Evolutionary conservation across 2,329 filamentous ascomycete genomes (phyloP).

Genomic region (Exophiala spinifera): DNA sequence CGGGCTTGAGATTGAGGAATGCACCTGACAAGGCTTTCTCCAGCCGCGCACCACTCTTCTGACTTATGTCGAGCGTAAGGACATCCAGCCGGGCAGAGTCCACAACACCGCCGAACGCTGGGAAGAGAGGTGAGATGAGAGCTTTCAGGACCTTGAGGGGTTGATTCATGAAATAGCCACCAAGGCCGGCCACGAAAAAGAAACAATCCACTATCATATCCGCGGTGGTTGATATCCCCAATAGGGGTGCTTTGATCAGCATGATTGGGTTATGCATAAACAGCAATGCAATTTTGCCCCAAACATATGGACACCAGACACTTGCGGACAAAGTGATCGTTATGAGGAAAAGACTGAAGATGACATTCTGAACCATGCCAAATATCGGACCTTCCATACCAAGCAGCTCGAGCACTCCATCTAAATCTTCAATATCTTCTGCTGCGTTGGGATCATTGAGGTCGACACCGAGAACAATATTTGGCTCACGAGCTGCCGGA

Average conservation of each 20-base stretch:
- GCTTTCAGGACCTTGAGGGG: constrained; percentile 32
- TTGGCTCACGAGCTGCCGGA: constrained; percentile 57
- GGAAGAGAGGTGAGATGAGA: constrained; percentile 25
- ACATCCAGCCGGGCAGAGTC: constrained; percentile 18
- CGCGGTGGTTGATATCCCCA: constrained; percentile 68
- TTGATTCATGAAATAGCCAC: constrained; percentile 52
- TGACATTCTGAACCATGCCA: constrained; percentile 86
- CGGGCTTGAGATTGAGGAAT: constrained; percentile 42
- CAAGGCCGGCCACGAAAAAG: constrained; percentile 24
- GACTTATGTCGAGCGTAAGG: constrained; percentile 21
- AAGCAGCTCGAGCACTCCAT: constrained; percentile 92
- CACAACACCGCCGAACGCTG: constrained; percentile 14
- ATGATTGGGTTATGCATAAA: constrained; percentile 73
- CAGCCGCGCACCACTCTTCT: constrained; percentile 25
- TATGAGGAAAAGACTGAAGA: constrained; percentile 90
- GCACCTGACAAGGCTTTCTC: constrained; percentile 25
- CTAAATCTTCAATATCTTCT: constrained; percentile 83
- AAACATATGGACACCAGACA: constrained; percentile 87
- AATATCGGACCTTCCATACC: constrained; percentile 92
- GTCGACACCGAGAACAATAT: constrained; percentile 67
- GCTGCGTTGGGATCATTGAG: constrained; percentile 55
- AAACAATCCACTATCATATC: constrained; percentile 72
- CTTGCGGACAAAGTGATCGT: constrained; percentile 80
- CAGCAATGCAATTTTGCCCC: constrained; percentile 79
- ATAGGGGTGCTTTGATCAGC: constrained; percentile 65